phyloP scores from a whole-genome alignment of 2,329 filamentous ascomycete species.

The Myriosclerotinia scirpicola region DNA sequence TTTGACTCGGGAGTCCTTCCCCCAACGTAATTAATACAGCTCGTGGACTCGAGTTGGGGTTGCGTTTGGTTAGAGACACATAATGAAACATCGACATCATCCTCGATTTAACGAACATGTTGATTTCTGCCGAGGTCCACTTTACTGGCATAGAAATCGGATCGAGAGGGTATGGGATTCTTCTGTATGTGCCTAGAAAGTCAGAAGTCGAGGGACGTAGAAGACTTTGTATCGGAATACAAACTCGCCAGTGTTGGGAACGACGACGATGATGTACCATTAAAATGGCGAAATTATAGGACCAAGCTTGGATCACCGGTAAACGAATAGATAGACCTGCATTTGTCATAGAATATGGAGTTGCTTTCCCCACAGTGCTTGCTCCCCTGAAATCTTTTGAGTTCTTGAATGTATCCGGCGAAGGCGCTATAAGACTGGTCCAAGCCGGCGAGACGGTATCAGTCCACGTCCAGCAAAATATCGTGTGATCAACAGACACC shows the following conservation, averaged over 20 bases:
- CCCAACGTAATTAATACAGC: neutral
- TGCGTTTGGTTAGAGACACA: neutral
- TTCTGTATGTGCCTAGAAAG: neutral
- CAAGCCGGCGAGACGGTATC: neutral
- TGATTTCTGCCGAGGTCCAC: neutral
- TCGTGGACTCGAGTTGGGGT: neutral
- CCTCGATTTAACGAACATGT: neutral
- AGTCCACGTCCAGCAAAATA: constrained; percentile 1
- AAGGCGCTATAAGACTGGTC: neutral
- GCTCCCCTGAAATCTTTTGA: neutral
- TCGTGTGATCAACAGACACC: neutral
- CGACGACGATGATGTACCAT: neutral
- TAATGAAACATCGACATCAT: neutral
- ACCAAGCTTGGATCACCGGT: neutral
- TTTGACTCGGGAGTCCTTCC: neutral
- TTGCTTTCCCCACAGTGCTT: neutral
- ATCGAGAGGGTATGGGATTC: neutral
- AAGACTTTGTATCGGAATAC: neutral
- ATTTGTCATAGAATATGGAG: neutral
- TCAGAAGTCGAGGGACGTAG: neutral
- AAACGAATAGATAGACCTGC: neutral
- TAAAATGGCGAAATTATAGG: neutral
- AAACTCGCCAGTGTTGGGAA: neutral
- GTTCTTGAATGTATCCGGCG: neutral
- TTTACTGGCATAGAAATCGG: neutral